Percentiles rank a stretch among this genome's conserved stretches.
phyloP scores from a whole-genome alignment of 2,329 filamentous ascomycete species.

The Curvularia spicifera region DNA sequence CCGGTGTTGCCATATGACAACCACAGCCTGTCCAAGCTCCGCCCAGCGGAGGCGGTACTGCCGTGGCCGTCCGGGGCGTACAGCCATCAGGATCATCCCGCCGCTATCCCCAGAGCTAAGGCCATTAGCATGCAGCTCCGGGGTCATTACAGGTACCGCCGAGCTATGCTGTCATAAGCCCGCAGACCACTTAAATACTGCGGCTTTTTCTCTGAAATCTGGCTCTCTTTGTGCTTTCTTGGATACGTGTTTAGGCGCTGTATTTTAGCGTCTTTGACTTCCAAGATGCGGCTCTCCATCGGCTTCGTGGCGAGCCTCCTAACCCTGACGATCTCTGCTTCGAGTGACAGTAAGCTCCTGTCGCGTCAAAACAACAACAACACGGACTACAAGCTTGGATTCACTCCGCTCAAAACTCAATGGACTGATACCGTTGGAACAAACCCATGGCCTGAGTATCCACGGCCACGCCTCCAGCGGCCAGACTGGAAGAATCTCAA shows the following conservation, averaged over 20 bases:
- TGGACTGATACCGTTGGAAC: slow-evolving; percentile 62
- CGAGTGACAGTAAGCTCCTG: slow-evolving; percentile 10
- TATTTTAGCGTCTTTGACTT: neutral
- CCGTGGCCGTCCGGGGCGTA: slow-evolving; percentile 33
- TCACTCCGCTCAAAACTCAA: slow-evolving; percentile 47
- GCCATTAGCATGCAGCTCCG: slow-evolving; percentile 22
- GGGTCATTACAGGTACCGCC: slow-evolving; percentile 27
- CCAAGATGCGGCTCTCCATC: slow-evolving; percentile 30
- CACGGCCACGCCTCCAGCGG: slow-evolving; percentile 63
- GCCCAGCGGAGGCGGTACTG: slow-evolving; percentile 12
- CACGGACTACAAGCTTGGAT: slow-evolving; percentile 39
- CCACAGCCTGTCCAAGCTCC: slow-evolving; percentile 4
- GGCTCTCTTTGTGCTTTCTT: neutral
- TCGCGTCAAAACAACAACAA: slow-evolving; percentile 40
- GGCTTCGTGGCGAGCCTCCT: slow-evolving; percentile 21
- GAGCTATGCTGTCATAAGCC: slow-evolving; percentile 22
- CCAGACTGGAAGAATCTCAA: slow-evolving; percentile 64
- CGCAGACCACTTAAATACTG: slow-evolving; percentile 31
- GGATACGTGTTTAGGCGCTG: slow-evolving; percentile 2
- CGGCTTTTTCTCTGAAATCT: neutral
- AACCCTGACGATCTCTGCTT: slow-evolving; percentile 20
- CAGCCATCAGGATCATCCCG: slow-evolving; percentile 36
- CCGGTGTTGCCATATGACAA: slow-evolving; percentile 16
- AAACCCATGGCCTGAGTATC: slow-evolving; percentile 64
- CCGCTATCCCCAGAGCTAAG: slow-evolving; percentile 33